These are phyloP conservation scores for Taxillus chinensis DNA, from an alignment of 164 flowering plant species.

Conservation along the genomic window DNA sequence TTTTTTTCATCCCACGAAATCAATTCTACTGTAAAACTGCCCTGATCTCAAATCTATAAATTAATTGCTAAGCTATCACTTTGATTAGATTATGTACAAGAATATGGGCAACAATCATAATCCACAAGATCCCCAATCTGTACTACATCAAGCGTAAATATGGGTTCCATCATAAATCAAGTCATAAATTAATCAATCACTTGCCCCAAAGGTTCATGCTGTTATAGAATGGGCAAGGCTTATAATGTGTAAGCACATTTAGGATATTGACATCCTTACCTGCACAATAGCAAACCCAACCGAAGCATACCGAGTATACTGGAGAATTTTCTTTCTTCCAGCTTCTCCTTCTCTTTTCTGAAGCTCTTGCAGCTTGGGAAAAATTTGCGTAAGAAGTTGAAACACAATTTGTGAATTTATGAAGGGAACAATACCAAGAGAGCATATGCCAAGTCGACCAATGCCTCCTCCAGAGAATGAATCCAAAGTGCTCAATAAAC, in stretches of 20 bases:
- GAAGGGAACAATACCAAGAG: constrained; percentile 98
- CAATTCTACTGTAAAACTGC: too few relatives aligned
- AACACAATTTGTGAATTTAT: constrained; percentile 96
- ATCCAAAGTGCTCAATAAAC: constrained; percentile 85
- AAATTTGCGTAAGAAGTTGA: constrained; percentile 91
- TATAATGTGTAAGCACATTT: background rate
- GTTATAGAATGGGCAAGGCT: too few relatives aligned
- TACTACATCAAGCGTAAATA: too few relatives aligned
- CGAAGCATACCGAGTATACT: constrained; percentile 97
- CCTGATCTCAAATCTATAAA: too few relatives aligned
- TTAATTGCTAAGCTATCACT: too few relatives aligned
- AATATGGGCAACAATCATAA: too few relatives aligned
- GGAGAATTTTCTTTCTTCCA: constrained; percentile 89
- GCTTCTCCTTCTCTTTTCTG: constrained; percentile 99
- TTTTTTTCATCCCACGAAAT: too few relatives aligned
- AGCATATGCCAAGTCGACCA: constrained; percentile 94
- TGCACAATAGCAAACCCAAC: constrained; percentile 97
- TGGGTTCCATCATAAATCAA: too few relatives aligned
- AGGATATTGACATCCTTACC: constrained; percentile 26
- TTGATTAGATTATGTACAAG: too few relatives aligned
- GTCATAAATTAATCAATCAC: too few relatives aligned
- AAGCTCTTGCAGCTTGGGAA: constrained; percentile 97
- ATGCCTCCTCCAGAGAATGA: constrained; percentile 99
- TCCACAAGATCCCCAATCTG: too few relatives aligned
- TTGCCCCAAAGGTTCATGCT: too few relatives aligned